A percentile compares a stretch with the other conserved stretches of the same genome.
Conservation (phyloP, 2,329 filamentous ascomycete genomes). For the Orbilia blumenaviensis region DNA sequence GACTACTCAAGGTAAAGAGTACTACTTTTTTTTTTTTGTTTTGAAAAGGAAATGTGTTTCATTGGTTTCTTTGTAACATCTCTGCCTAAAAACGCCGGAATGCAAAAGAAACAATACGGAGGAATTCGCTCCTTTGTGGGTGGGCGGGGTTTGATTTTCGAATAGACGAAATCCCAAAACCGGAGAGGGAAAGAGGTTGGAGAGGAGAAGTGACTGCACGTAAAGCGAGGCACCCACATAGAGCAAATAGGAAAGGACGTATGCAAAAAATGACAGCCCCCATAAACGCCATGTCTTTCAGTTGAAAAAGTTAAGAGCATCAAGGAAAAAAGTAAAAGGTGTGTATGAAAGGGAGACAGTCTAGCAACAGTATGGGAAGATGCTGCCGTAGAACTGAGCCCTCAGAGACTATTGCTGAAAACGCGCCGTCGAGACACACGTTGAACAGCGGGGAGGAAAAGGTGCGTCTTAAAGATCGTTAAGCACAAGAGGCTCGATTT, state of each 20-base stretch:
- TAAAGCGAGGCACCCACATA: neutral
- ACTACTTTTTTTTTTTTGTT: too few relatives aligned
- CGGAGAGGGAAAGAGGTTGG: neutral
- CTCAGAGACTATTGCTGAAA: too few relatives aligned
- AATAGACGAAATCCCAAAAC: too few relatives aligned
- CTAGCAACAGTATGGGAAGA: too few relatives aligned
- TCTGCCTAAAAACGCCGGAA: neutral
- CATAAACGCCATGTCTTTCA: neutral
- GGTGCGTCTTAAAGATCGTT: too few relatives aligned
- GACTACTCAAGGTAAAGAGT: too few relatives aligned
- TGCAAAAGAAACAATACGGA: neutral
- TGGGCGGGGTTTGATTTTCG: neutral
- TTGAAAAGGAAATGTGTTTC: too few relatives aligned
- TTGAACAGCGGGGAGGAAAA: too few relatives aligned
- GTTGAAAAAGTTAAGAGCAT: too few relatives aligned
- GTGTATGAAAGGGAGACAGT: neutral
- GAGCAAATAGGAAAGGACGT: neutral
- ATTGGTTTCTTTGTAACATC: neutral
- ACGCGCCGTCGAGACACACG: too few relatives aligned
- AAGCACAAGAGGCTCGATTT: too few relatives aligned
- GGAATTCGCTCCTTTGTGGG: neutral
- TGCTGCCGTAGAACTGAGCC: too few relatives aligned
- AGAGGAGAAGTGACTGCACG: neutral
- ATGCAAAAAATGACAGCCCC: neutral
- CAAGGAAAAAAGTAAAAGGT: neutral